Percentiles rank a stretch among this genome's conserved stretches.
Evolutionary conservation across 805 yeast species (phyloP).

Genomic region (Ogataea nitratoaversa): DNA sequence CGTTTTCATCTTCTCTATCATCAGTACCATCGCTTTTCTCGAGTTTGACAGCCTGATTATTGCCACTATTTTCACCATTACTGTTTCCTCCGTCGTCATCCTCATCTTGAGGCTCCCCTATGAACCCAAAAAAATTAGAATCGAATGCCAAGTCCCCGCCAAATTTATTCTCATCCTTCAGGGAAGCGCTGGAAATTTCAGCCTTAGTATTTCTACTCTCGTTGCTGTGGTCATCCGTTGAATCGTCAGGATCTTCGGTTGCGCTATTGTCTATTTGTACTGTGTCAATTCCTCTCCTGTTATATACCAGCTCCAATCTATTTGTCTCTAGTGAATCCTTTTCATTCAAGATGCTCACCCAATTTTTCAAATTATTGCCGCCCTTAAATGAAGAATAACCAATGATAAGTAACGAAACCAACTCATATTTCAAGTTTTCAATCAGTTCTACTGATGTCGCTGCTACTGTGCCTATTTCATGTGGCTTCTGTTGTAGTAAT

Average conservation of each 20-base stretch:
- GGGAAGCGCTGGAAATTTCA: slow-evolving; percentile 2
- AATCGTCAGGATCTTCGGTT: not conserved
- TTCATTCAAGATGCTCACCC: slow-evolving; percentile 19
- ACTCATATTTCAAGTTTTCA: slow-evolving; percentile 20
- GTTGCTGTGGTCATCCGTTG: not conserved
- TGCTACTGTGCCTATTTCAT: too few species aligned
- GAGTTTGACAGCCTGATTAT: not conserved
- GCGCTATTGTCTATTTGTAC: slow-evolving; percentile 4
- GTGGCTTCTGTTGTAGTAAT: slow-evolving; percentile 11
- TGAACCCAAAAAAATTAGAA: slow-evolving; percentile 27
- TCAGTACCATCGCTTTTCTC: slow-evolving; percentile 6
- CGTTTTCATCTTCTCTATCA: slow-evolving; percentile 4
- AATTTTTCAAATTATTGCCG: slow-evolving; percentile 13
- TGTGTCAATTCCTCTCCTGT: slow-evolving; percentile 13
- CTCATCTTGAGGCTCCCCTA: slow-evolving; percentile 24
- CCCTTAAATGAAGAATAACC: slow-evolving; percentile 21
- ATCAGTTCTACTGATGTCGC: slow-evolving; percentile 11
- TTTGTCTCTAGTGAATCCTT: slow-evolving; percentile 8
- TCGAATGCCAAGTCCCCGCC: slow-evolving; percentile 21
- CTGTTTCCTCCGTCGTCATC: not conserved
- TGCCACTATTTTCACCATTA: too few species aligned
- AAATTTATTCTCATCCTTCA: slow-evolving; percentile 7
- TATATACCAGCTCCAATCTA: slow-evolving; percentile 13
- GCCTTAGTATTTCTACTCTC: not conserved
- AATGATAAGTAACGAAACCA: slow-evolving; percentile 20